These are phyloP conservation scores for Hansenula sp. DNA, from an alignment of 1,139 yeast species.

Conservation along the genomic window DNA sequence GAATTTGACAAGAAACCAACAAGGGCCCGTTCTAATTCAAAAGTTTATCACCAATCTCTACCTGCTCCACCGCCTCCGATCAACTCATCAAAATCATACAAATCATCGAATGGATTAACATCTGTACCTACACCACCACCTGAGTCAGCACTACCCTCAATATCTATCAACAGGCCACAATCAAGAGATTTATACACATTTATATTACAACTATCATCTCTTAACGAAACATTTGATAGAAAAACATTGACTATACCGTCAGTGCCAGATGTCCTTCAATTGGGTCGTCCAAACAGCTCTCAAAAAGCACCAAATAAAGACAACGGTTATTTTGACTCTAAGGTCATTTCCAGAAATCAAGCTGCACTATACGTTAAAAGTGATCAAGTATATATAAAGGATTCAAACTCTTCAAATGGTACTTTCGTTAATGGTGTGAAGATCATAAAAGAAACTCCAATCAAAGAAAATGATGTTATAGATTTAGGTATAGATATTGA, in stretches of 20 bases:
- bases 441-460: constrained; percentile 57
- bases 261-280: constrained; percentile 76
- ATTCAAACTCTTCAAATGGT: constrained; percentile 90
- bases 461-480: constrained; percentile 72
- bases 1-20: neutral
- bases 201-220: constrained; percentile 65
- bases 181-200: constrained; percentile 28
- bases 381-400: constrained; percentile 75
- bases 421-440: constrained; percentile 82
- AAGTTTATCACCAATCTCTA: constrained; percentile 1
- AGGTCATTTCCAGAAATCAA: constrained; percentile 90
- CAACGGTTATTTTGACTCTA: constrained; percentile 91
- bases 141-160: neutral
- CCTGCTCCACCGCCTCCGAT: constrained; percentile 1
- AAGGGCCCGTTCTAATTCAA: constrained; percentile 3
- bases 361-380: constrained; percentile 75
- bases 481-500: constrained; percentile 93
- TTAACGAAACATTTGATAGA: constrained; percentile 79
- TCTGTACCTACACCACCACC: neutral
- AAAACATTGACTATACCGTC: constrained; percentile 79
- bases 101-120: neutral
- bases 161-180: neutral
- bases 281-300: constrained; percentile 82
- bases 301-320: constrained; percentile 71
- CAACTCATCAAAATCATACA: neutral